phyloP scores from a whole-genome alignment of 2,329 filamentous ascomycete genomes.

The Pseudonectria buxi region DNA sequence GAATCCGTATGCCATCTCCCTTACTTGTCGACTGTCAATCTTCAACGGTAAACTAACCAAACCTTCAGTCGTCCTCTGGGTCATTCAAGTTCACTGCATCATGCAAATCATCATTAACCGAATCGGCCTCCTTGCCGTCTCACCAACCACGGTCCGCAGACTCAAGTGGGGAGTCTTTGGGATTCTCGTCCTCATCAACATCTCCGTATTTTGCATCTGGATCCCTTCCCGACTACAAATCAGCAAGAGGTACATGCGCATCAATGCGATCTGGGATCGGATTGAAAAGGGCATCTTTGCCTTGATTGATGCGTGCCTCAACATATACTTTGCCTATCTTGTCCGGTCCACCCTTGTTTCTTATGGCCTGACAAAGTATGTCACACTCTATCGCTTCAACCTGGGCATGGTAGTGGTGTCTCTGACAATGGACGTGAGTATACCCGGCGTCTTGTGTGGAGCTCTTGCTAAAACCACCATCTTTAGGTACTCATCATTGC shows the following conservation, averaged over 20 bases:
- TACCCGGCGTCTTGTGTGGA: background rate
- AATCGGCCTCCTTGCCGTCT: conserved; percentile 37
- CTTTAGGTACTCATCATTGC: conserved; percentile 17
- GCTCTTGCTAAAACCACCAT: conserved; percentile 1
- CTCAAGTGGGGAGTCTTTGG: conserved; percentile 38
- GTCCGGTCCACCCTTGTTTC: conserved; percentile 40
- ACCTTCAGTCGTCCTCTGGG: conserved; percentile 23
- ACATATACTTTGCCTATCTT: conserved; percentile 38
- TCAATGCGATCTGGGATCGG: conserved; percentile 44
- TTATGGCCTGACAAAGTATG: conserved; percentile 43
- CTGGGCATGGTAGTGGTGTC: conserved; percentile 24
- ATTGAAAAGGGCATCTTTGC: conserved; percentile 42
- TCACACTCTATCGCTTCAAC: conserved; percentile 34
- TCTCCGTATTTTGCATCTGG: conserved; percentile 45
- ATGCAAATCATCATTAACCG: conserved; percentile 48
- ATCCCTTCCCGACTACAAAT: conserved; percentile 40
- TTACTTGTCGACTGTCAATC: background rate
- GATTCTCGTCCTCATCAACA: conserved; percentile 38
- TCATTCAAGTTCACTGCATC: conserved; percentile 35
- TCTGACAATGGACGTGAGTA: conserved; percentile 23
- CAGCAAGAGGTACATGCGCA: conserved; percentile 29
- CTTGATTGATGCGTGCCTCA: conserved; percentile 38
- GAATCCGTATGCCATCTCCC: conserved; percentile 10
- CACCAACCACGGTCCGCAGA: conserved; percentile 27
- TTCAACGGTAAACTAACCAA: conserved; percentile 12